Percentiles rank a stretch among this genome's conserved stretches.
phyloP scores from a whole-genome alignment of 495 filamentous ascomycete genomes.

The Jackrogersella minutella region DNA sequence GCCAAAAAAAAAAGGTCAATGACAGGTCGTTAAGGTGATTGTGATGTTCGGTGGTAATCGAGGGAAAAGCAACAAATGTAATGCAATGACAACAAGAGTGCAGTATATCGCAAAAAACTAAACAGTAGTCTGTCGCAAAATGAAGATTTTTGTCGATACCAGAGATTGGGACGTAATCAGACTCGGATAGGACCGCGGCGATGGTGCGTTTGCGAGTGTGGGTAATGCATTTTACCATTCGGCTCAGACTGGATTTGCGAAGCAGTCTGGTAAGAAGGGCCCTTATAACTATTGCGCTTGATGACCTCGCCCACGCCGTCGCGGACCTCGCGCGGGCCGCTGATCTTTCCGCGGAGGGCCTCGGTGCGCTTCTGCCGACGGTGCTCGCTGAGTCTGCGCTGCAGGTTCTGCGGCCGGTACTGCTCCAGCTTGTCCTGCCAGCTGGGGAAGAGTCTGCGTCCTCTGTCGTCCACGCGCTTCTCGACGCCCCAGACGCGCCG shows the following conservation, averaged over 20 bases:
- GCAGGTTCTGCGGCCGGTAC: constrained; percentile 51
- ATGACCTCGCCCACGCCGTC: constrained; percentile 63
- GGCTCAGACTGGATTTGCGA: constrained; percentile 22
- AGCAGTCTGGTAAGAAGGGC: constrained; percentile 40
- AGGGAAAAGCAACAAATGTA: no score
- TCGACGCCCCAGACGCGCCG: constrained; percentile 40
- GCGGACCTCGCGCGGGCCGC: constrained; percentile 56
- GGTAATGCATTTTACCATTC: constrained; percentile 14
- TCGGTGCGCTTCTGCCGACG: constrained; percentile 71
- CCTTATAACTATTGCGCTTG: constrained; percentile 46
- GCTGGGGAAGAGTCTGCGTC: constrained; percentile 42
- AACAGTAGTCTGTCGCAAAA: background rate
- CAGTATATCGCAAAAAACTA: background rate
- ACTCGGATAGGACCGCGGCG: constrained; percentile 14
- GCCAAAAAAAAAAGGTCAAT: constrained; percentile 22
- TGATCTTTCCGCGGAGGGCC: constrained; percentile 73
- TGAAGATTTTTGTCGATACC: background rate
- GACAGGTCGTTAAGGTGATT: constrained; percentile 11
- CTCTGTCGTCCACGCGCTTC: constrained; percentile 41
- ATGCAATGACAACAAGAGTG: background rate
- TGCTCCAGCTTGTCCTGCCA: constrained; percentile 56
- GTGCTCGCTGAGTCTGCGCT: constrained; percentile 66
- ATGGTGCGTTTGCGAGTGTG: constrained; percentile 6
- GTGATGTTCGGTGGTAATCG: no score
- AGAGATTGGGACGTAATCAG: background rate